Conservation (phyloP, 257 asterid genomes). For the Nicotiana sylvestris region DNA sequence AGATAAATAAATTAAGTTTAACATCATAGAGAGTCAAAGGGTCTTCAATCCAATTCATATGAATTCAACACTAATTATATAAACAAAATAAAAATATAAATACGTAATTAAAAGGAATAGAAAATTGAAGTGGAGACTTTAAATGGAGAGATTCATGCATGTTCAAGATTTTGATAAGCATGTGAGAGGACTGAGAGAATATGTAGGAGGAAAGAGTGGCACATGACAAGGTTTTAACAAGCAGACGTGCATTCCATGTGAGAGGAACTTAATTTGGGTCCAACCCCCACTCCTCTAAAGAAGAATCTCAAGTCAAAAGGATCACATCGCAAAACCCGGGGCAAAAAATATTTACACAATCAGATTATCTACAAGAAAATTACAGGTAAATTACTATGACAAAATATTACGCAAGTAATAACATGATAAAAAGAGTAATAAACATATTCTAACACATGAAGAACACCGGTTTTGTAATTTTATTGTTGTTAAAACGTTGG, state of each 20-base stretch:
- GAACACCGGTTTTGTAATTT: no score
- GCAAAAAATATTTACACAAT: no score
- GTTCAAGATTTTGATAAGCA: slow-evolving; percentile 21
- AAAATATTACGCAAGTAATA: background rate
- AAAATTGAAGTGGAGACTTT: slow-evolving; percentile 5
- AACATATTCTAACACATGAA: no score
- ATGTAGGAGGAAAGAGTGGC: slow-evolving; percentile 36
- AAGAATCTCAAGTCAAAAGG: slow-evolving; percentile 29
- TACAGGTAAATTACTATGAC: background rate
- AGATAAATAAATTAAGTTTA: background rate
- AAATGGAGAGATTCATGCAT: slow-evolving; percentile 29
- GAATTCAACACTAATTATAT: background rate
- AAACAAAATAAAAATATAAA: background rate
- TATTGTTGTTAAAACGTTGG: background rate
- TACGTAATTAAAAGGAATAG: background rate
- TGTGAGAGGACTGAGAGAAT: slow-evolving; percentile 17
- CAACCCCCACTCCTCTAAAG: slow-evolving; percentile 42
- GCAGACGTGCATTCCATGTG: slow-evolving; percentile 68
- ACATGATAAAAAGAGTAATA: no score
- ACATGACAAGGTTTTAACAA: slow-evolving; percentile 42
- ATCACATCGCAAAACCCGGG: background rate
- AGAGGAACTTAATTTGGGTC: slow-evolving; percentile 34
- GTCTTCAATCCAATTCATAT: background rate
- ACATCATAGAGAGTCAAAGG: slow-evolving; percentile 10
- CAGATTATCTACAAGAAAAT: background rate